Conservation (phyloP, 1,139 yeast genomes). For the Kazachstania sp. region DNA sequence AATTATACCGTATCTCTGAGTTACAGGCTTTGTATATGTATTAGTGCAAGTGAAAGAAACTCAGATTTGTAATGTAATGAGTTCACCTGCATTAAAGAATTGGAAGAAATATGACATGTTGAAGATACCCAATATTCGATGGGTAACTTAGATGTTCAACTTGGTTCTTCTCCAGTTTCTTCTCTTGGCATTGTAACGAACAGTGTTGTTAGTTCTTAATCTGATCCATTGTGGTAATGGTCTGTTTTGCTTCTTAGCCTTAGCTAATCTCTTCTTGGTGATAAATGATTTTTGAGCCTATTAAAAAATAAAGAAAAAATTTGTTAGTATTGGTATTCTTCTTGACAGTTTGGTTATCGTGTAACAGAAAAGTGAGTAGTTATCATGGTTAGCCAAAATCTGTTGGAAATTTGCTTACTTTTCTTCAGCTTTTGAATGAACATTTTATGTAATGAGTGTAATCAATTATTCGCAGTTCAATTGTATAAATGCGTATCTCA, state of each 20-base stretch:
- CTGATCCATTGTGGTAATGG: conserved; percentile 99
- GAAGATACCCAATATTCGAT: neutral
- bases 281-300: conserved; percentile 96
- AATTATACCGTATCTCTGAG: no score
- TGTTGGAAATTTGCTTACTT: no score
- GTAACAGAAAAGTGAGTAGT: no score
- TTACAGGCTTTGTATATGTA: no score
- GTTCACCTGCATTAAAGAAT: neutral
- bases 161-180: conserved; percentile 99
- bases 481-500: no score
- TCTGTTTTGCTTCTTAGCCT: conserved; percentile 99
- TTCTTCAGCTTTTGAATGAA: no score
- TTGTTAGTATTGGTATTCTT: neutral
- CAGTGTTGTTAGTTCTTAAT: conserved; percentile 95
- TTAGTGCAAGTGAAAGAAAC: neutral
- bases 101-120: neutral
- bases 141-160: conserved; percentile 75
- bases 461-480: no score
- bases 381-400: no score
- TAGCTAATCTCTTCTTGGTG: conserved; percentile 98
- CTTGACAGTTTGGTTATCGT: no score
- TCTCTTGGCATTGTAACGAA: conserved; percentile 99
- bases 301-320: neutral
- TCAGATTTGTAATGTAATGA: neutral
- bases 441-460: no score